A percentile compares a stretch with the other conserved stretches of the same genome.
Evolutionary conservation across 1,284 basidiomycete genomes (phyloP).

Genomic region (Cutaneotrichosporon sp.): DNA sequence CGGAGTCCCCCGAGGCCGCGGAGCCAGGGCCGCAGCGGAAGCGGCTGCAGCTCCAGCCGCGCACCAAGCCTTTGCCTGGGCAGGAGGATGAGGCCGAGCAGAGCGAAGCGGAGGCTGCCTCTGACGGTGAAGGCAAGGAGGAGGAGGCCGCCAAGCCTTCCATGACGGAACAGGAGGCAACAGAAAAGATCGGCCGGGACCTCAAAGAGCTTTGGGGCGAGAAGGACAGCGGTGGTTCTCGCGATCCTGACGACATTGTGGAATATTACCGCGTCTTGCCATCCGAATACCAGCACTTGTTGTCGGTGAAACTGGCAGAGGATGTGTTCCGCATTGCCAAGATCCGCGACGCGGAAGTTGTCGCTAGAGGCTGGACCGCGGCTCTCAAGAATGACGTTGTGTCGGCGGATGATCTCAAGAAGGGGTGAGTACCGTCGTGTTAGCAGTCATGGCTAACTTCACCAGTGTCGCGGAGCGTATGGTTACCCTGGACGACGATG

Average conservation of each 20-base stretch:
- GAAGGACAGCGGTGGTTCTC: slow-evolving; percentile 45
- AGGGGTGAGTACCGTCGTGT: slow-evolving; percentile 37
- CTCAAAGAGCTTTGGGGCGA: slow-evolving; percentile 52
- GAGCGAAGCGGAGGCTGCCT: slow-evolving; percentile 50
- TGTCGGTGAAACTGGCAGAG: slow-evolving; percentile 71
- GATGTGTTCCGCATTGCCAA: slow-evolving; percentile 84
- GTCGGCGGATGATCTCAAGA: slow-evolving; percentile 57
- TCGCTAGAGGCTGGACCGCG: slow-evolving; percentile 55
- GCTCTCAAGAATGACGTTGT: slow-evolving; percentile 56
- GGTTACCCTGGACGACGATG: slow-evolving; percentile 75
- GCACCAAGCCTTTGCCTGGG: slow-evolving; percentile 54
- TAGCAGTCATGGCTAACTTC: slow-evolving; percentile 10
- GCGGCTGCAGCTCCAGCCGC: slow-evolving; percentile 64
- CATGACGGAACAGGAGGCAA: slow-evolving; percentile 66
- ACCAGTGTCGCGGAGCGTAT: slow-evolving; percentile 60
- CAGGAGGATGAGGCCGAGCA: slow-evolving; percentile 35
- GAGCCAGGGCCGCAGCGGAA: slow-evolving; percentile 60
- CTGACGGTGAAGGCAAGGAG: slow-evolving; percentile 50
- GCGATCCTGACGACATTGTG: slow-evolving; percentile 45
- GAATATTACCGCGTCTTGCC: slow-evolving; percentile 66
- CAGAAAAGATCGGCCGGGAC: slow-evolving; percentile 63
- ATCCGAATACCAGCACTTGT: slow-evolving; percentile 54
- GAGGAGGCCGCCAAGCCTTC: slow-evolving; percentile 53
- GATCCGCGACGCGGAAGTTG: slow-evolving; percentile 72
- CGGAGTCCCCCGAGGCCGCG: slow-evolving; percentile 36